phyloP scores from a whole-genome alignment of 768 basidiomycete genomes.

The Scleroderma citrinum region DNA sequence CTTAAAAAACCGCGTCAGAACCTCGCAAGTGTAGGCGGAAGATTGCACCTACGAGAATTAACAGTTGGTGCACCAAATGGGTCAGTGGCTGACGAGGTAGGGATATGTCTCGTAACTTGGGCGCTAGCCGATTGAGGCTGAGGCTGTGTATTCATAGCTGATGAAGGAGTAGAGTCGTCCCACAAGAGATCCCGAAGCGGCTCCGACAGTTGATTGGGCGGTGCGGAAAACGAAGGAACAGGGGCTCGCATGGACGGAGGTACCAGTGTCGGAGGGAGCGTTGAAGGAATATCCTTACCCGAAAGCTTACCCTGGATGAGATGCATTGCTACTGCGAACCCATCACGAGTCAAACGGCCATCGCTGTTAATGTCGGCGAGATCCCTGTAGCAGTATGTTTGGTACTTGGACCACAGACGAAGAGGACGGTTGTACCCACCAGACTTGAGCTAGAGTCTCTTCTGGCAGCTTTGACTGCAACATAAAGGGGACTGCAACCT shows the following conservation, averaged over 20 bases:
- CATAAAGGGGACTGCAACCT: constrained; percentile 95
- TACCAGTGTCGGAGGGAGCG: constrained; percentile 67
- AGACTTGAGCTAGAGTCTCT: constrained; percentile 81
- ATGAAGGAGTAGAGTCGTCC: constrained; percentile 46
- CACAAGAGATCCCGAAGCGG: constrained; percentile 42
- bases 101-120: constrained; percentile 24
- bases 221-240: constrained; percentile 35
- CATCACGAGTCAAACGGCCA: constrained; percentile 80
- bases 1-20: constrained; percentile 9
- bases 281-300: constrained; percentile 68
- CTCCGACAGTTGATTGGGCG: constrained; percentile 32
- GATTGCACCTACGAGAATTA: constrained; percentile 17
- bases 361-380: constrained; percentile 86
- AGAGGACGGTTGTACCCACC: constrained; percentile 47
- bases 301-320: constrained; percentile 82
- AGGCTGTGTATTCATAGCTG: constrained; percentile 35
- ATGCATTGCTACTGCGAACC: constrained; percentile 94
- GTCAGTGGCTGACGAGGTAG: constrained; percentile 33
- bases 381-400: constrained; percentile 57
- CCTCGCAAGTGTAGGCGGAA: not conserved
- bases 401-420: not conserved
- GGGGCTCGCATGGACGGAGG: constrained; percentile 72
- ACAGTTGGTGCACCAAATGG: constrained; percentile 42
- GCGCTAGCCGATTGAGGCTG: constrained; percentile 36
- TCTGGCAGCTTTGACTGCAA: constrained; percentile 81